These are phyloP conservation scores for Saccharum officinarum DNA, from an alignment of 176 grass and related monocot genomes.

Conservation along the genomic window DNA sequence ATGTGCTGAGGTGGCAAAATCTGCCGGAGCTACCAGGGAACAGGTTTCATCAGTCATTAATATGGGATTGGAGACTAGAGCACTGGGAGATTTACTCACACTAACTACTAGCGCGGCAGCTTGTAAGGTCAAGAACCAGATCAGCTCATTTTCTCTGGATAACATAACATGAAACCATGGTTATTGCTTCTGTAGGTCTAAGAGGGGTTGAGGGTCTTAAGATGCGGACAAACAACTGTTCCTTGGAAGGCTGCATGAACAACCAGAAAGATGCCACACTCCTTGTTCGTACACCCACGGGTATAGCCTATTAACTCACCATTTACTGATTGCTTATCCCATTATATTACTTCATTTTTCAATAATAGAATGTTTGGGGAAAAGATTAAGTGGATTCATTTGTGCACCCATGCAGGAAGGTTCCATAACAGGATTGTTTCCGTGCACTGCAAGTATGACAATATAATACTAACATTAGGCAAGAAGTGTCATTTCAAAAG, in stretches of 20 bases:
- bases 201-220: conserved; percentile 55
- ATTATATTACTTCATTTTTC: conserved; percentile 9
- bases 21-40: conserved; percentile 40
- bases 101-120: conserved; percentile 57
- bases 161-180: conserved; percentile 18
- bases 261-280: conserved; percentile 38
- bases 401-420: conserved; percentile 40
- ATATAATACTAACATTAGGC: conserved; percentile 47
- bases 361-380: not conserved
- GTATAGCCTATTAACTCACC: conserved; percentile 23
- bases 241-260: conserved; percentile 35
- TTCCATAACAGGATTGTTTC: conserved; percentile 53
- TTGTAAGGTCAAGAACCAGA: conserved; percentile 44
- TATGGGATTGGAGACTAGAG: conserved; percentile 39
- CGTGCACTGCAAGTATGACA: conserved; percentile 36
- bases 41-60: conserved; percentile 54
- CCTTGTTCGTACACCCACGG: conserved; percentile 37
- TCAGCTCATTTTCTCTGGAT: not conserved
- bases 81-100: conserved; percentile 45
- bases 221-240: conserved; percentile 34
- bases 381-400: not conserved
- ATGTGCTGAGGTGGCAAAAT: conserved; percentile 59
- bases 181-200: conserved; percentile 37
- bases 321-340: not conserved
- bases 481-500: conserved; percentile 50